Evolutionary conservation across 352 stramenopile species (phyloP).

Genomic region (Phytophthora crassamura): DNA sequence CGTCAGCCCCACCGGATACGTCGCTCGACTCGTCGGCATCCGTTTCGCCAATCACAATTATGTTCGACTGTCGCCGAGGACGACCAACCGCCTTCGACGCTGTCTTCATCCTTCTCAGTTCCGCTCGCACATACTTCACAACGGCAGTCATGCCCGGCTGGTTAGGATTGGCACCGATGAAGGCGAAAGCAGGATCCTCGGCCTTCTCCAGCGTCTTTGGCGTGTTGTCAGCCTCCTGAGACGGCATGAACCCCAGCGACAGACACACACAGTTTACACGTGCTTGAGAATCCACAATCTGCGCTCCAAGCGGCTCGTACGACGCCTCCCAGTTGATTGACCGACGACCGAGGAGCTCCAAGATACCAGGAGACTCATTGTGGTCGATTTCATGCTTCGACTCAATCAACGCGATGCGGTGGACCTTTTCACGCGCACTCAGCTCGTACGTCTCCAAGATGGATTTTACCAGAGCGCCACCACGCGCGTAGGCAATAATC

Average conservation of each 20-base stretch:
- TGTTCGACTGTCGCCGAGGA: constrained; percentile 79
- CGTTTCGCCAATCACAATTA: constrained; percentile 87
- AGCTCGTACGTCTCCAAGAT: constrained; percentile 84
- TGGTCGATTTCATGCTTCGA: constrained; percentile 90
- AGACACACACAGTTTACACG: constrained; percentile 89
- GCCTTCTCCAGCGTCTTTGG: constrained; percentile 80
- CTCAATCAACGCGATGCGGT: constrained; percentile 86
- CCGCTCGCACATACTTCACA: constrained; percentile 76
- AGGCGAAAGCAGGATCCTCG: constrained; percentile 84
- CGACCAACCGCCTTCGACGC: constrained; percentile 35
- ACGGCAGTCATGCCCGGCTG: constrained; percentile 88
- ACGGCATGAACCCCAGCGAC: constrained; percentile 83
- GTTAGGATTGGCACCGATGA: constrained; percentile 79
- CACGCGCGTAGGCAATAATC: constrained; percentile 83
- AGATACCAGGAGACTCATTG: constrained; percentile 75
- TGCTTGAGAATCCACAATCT: constrained; percentile 88
- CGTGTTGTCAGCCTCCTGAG: constrained; percentile 67
- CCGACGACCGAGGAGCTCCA: constrained; percentile 83
- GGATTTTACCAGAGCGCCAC: constrained; percentile 84
- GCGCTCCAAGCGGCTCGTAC: constrained; percentile 81
- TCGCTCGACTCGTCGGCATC: constrained; percentile 81
- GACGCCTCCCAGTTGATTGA: constrained; percentile 91
- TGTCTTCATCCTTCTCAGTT: constrained; percentile 62
- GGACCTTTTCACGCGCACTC: constrained; percentile 77
- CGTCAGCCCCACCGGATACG: constrained; percentile 64